Percentiles rank a stretch among this genome's conserved stretches.
Evolutionary conservation across 73 alveolate genomes (phyloP).

Genomic region (Paramecium bursaria): DNA sequence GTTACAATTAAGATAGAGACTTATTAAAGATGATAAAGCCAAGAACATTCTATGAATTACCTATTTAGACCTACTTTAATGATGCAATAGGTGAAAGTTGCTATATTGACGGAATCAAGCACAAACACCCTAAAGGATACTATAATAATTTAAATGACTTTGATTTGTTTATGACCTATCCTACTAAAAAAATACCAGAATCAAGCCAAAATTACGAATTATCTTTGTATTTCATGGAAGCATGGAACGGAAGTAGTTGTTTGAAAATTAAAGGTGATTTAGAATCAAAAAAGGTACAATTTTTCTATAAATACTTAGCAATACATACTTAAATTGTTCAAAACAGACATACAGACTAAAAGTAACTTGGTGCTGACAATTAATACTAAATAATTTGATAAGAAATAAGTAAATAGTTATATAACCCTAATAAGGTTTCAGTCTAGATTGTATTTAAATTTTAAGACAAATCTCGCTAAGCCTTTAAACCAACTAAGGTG

Average conservation of each 20-base stretch:
- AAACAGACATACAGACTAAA: background rate
- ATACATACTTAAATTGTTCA: background rate
- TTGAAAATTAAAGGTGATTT: slow-evolving; percentile 44
- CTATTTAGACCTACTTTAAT: slow-evolving; percentile 59
- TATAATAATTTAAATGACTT: slow-evolving; percentile 65
- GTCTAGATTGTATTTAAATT: background rate
- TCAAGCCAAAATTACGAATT: slow-evolving; percentile 19
- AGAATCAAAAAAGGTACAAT: background rate
- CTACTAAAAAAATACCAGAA: slow-evolving; percentile 2
- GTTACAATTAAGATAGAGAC: slow-evolving; percentile 56
- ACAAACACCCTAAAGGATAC: slow-evolving; percentile 39
- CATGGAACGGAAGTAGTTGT: slow-evolving; percentile 65
- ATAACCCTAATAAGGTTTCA: background rate
- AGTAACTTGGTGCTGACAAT: background rate
- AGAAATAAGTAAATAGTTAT: background rate
- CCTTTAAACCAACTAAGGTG: slow-evolving; percentile 11
- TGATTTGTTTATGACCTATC: slow-evolving; percentile 50
- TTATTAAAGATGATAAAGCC: slow-evolving; percentile 19
- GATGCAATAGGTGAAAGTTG: slow-evolving; percentile 62
- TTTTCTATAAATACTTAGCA: too few species aligned
- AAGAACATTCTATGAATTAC: slow-evolving; percentile 60
- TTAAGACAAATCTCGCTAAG: background rate
- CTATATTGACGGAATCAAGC: slow-evolving; percentile 59
- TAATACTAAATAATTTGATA: slow-evolving; percentile 29
- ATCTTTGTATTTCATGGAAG: background rate